Evolutionary conservation across 2,329 filamentous ascomycete species (phyloP), one percentile per base, ranked within the genome.

Genomic region (Claviceps citrina): DNA sequence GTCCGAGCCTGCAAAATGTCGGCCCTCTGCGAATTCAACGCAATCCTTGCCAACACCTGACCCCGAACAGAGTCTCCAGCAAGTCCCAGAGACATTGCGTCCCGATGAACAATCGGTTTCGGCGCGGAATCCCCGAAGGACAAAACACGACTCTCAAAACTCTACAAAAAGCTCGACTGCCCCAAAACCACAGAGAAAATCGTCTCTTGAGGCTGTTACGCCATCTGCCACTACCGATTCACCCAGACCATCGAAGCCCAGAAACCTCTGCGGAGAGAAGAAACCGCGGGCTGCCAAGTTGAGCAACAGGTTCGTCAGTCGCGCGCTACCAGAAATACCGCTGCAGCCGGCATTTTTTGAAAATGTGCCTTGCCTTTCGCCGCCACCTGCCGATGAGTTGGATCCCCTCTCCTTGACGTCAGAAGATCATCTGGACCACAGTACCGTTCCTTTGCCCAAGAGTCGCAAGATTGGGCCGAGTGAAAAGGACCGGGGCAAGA

Each of bases 331-430:
- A 2, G 60, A 61, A 31, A 52, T 61, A 16, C 56, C 61, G 5
- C 43, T 53, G 1, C 58, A 56, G 30, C 55, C 60, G 5, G 54
- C 54, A 0, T 62, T 64, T 33, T 63, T 62, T 32, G 61, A 63
- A 35, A 61, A 61, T 31, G 47, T 64, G 6, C 41, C 46, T 7
- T 44, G 44, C 13, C 39, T 36, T 3, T 49, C 57, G 4, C 45
- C 54, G 26, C 52, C 56, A 10, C 30, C 44, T 4, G 33, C 47
- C 7, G 41, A 47, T 9, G 47, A 51, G 32, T 37, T 49, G 6
- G 46, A 46, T 5, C 36, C 43, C 10, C 44, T 43, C 5, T 46
- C 47, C 1, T 48, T 49, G 42, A 43, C 18, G 46, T 46, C 13
- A 28, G 31, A 44, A 7, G 25, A 28, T 20, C 27, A 40, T 18